Conservation (phyloP, 331 rosid genomes). For the Acacia concinna region DNA sequence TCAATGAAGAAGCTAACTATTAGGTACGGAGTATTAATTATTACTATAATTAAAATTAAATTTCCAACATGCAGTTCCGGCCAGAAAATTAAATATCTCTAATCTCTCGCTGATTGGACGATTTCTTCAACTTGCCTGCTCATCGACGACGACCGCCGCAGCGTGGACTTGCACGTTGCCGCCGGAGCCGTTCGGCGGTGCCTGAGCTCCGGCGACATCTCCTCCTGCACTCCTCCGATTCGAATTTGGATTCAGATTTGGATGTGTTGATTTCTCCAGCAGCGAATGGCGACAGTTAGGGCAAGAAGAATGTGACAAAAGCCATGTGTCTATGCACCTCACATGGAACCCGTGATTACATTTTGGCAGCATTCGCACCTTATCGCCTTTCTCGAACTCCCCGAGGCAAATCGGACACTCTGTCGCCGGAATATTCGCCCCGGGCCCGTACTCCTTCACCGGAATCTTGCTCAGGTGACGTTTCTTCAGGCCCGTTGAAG, state of each 20-base stretch:
- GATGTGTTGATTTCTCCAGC: conserved; percentile 30
- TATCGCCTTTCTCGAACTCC: conserved; percentile 72
- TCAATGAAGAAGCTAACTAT: neutral
- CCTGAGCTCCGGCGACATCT: neutral
- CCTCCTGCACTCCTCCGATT: neutral
- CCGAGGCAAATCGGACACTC: conserved; percentile 87
- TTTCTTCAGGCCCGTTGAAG: conserved; percentile 72
- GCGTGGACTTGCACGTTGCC: conserved; percentile 21
- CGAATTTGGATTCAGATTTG: neutral
- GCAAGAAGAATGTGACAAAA: conserved; percentile 75
- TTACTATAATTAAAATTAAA: conserved; percentile 12
- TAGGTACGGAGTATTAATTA: neutral
- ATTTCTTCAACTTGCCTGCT: conserved; percentile 37
- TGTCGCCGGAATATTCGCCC: conserved; percentile 48
- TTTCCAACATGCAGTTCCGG: neutral
- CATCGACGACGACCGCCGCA: conserved; percentile 24
- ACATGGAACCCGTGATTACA: conserved; percentile 90
- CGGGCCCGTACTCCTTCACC: conserved; percentile 59
- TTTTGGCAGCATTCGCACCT: conserved; percentile 63
- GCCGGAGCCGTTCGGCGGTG: conserved; percentile 26
- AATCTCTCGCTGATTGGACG: neutral
- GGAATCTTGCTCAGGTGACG: conserved; percentile 60
- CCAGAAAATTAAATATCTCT: conserved; percentile 21
- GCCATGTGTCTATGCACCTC: conserved; percentile 80
- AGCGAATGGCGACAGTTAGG: conserved; percentile 83